A percentile compares a stretch with the other conserved stretches of the same genome.
Evolutionary conservation across 306 rosid species (phyloP).

Genomic region (Sesbania bispinosa): DNA sequence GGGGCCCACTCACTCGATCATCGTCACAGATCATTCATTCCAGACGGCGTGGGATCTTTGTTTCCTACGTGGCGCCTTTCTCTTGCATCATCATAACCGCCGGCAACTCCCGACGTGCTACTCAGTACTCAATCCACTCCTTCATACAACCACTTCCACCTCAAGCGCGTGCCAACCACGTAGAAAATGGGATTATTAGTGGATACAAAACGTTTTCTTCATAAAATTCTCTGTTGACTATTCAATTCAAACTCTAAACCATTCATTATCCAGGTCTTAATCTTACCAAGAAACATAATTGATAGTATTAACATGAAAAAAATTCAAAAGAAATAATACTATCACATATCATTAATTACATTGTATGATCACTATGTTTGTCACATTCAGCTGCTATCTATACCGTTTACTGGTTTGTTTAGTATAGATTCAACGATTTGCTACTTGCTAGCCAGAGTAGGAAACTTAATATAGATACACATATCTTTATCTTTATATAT

Average conservation of each 20-base stretch:
- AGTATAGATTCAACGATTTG: not conserved
- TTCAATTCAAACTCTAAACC: too few species aligned
- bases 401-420: too few species aligned
- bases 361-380: not conserved
- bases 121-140: not conserved
- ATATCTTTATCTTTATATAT: too few species aligned
- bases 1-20: not conserved
- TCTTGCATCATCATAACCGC: slow-evolving; percentile 2
- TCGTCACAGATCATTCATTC: not conserved
- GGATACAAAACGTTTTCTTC: not conserved
- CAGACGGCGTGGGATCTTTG: not conserved
- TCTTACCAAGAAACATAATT: not conserved
- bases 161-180: not conserved
- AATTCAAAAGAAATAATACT: too few species aligned
- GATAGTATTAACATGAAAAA: not conserved
- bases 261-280: not conserved
- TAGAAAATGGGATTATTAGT: not conserved
- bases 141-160: not conserved
- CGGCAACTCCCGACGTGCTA: slow-evolving; percentile 19
- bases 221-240: too few species aligned
- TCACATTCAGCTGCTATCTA: too few species aligned
- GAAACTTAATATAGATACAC: not conserved
- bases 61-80: slow-evolving; percentile 18
- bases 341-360: not conserved
- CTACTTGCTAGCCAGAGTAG: not conserved